Conservation (phyloP, 2,329 filamentous ascomycete species). For the Ceratocystis variospora region DNA sequence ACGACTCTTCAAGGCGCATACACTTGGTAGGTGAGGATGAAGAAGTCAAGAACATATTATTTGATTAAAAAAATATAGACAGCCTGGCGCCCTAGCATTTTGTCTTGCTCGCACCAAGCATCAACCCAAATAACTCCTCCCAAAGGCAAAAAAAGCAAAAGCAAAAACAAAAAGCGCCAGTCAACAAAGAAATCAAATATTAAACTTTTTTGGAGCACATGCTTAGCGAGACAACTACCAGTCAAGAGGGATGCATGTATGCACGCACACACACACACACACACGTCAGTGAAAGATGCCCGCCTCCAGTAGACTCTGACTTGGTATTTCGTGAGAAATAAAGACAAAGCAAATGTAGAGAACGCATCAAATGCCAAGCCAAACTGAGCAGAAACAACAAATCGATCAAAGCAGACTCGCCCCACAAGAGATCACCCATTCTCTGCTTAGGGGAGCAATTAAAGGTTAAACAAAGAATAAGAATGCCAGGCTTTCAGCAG, state of each 20-base stretch:
- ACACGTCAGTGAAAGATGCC: not conserved
- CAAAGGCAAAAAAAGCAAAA: not conserved
- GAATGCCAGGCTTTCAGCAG: not conserved
- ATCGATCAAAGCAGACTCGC: not conserved
- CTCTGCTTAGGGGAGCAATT: not conserved
- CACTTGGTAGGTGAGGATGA: too few relatives aligned
- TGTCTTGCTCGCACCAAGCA: too few relatives aligned
- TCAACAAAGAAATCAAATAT: not conserved
- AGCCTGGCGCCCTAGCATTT: too few relatives aligned
- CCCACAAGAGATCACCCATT: not conserved
- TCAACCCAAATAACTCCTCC: too few relatives aligned
- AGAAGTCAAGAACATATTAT: too few relatives aligned
- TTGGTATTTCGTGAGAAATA: constrained; percentile 1
- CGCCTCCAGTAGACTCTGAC: not conserved
- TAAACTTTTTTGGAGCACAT: too few relatives aligned
- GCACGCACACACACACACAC: not conserved
- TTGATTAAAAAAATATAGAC: too few relatives aligned
- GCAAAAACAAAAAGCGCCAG: not conserved
- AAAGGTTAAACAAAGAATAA: not conserved
- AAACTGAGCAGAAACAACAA: not conserved
- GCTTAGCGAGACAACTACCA: too few relatives aligned
- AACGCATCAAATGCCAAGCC: not conserved
- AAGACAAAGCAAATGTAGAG: not conserved
- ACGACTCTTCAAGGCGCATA: too few relatives aligned
- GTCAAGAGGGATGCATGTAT: not conserved